Conservation (phyloP, 495 filamentous ascomycete species). For the Talaromyces ruber region DNA sequence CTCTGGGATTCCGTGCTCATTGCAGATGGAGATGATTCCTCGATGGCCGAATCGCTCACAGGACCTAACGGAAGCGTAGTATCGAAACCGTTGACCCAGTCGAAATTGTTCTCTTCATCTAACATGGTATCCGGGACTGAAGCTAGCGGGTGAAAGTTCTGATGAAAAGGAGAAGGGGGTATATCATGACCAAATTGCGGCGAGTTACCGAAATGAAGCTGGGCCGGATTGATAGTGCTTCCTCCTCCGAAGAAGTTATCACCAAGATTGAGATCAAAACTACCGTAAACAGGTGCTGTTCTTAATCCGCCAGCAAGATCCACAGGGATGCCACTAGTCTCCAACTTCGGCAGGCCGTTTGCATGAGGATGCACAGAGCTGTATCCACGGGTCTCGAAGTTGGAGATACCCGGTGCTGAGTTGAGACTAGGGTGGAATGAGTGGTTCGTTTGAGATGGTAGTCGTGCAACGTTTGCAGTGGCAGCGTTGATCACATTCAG, state of each 20-base stretch:
- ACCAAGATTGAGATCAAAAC: slow-evolving; percentile 64
- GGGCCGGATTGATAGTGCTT: slow-evolving; percentile 88
- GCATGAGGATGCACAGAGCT: slow-evolving; percentile 46
- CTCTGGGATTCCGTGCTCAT: slow-evolving; percentile 90
- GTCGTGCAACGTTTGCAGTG: slow-evolving; percentile 46
- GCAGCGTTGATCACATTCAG: slow-evolving; percentile 62
- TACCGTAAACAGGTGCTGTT: slow-evolving; percentile 68
- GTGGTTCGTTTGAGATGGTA: slow-evolving; percentile 28
- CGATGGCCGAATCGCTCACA: slow-evolving; percentile 67
- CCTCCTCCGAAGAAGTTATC: slow-evolving; percentile 66
- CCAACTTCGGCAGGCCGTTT: slow-evolving; percentile 70
- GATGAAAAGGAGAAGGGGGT: slow-evolving; percentile 63
- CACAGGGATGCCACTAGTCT: slow-evolving; percentile 62
- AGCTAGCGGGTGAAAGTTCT: slow-evolving; percentile 52
- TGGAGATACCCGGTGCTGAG: slow-evolving; percentile 55
- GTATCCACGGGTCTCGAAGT: slow-evolving; percentile 63
- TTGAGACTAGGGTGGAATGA: slow-evolving; percentile 59
- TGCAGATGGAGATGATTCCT: slow-evolving; percentile 89
- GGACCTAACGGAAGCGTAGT: slow-evolving; percentile 63
- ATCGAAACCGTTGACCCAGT: slow-evolving; percentile 83
- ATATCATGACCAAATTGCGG: slow-evolving; percentile 66
- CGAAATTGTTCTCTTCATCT: slow-evolving; percentile 69
- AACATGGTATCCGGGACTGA: slow-evolving; percentile 39
- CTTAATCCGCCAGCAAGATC: slow-evolving; percentile 58
- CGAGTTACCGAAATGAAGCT: slow-evolving; percentile 85